Base-by-base conservation (phyloP, 2,329 filamentous ascomycete species). In the Capronia coronata region DNA sequence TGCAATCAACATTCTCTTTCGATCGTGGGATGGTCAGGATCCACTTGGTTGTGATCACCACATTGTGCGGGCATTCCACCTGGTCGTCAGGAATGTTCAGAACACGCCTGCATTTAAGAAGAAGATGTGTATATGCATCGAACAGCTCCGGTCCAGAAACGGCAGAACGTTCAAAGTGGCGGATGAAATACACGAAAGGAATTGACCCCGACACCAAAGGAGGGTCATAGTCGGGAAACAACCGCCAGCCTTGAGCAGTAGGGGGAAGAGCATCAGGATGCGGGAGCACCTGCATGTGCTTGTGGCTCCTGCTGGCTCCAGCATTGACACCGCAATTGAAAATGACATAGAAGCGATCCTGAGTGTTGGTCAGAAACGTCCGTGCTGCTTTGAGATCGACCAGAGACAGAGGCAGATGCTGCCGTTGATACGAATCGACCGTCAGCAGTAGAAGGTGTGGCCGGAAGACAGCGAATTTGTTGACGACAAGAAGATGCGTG, bases 251-350 rank as follows among this genome's bases (percentile, higher is more conserved):
- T 11, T n/a, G 8, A 2, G 16, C 35, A 19, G 5, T 10, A 8
- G 16, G 8, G 4, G 27, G 16, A 3, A 29, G 2, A 37, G 18
- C 8, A 25, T 45, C 37, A 10, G 67, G 66, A 44, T 60, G 55
- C 0, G 64, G 66, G 27, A 72, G 63, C 1, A 72, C 50, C 48
- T 73, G 70, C 48, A 71, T 57, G 58, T 73, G 70, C 54, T 73
- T 73, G 59, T 74, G 70, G 2, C 67, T 66, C 46, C 70, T 64
- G 8, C 65, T 68, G 2, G 62, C 65, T 14, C 71, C 71, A 44
- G 66, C 68, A 22, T 70, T 65, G 22, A 66, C 64, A 13, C 71
- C 71, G 45, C 70, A 71, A 54, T 73, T 73, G 32, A 73, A 68
- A 41, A 68, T 61, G 58, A 72, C 21, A 22, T 67, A 54, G 13